Percentiles rank a stretch among this genome's conserved stretches.
phyloP scores from a whole-genome alignment of 176 grass and related monocot species.

The Oryza meridionalis region DNA sequence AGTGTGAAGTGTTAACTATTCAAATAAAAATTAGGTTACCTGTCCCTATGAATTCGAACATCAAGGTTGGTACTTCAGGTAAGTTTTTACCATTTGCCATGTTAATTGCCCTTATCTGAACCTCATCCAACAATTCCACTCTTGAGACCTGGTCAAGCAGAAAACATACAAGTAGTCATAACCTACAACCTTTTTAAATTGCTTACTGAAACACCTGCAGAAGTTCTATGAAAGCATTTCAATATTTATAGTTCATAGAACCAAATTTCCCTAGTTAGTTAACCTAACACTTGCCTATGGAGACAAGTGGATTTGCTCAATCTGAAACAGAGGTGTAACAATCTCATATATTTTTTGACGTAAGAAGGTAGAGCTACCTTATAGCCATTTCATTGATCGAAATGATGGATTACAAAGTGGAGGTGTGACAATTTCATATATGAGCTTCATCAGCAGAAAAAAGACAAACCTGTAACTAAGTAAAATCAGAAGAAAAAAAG shows the following conservation, averaged over 20 bases:
- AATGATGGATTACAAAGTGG: too few relatives aligned
- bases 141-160: conserved; percentile 76
- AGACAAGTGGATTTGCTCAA: conserved; percentile 6
- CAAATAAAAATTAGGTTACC: conserved; percentile 49
- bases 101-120: conserved; percentile 98
- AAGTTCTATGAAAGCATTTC: conserved; percentile 23
- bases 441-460: conserved; percentile 17
- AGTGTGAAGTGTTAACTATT: too few relatives aligned
- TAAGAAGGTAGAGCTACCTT: too few relatives aligned
- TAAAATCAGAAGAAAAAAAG: conserved; percentile 19
- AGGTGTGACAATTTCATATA: conserved; percentile 14
- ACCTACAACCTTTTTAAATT: conserved; percentile 21
- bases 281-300: background rate
- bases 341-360: background rate
- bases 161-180: conserved; percentile 27
- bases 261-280: background rate
- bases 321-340: conserved; percentile 24
- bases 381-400: too few relatives aligned
- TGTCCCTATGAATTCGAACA: conserved; percentile 99
- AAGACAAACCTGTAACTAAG: conserved; percentile 65
- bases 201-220: background rate
- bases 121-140: conserved; percentile 94
- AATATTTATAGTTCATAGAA: background rate
- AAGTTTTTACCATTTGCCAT: conserved; percentile 86
- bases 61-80: conserved; percentile 88